phyloP scores from a whole-genome alignment of 2,329 filamentous ascomycete species.

The Sporothrix mexicana region DNA sequence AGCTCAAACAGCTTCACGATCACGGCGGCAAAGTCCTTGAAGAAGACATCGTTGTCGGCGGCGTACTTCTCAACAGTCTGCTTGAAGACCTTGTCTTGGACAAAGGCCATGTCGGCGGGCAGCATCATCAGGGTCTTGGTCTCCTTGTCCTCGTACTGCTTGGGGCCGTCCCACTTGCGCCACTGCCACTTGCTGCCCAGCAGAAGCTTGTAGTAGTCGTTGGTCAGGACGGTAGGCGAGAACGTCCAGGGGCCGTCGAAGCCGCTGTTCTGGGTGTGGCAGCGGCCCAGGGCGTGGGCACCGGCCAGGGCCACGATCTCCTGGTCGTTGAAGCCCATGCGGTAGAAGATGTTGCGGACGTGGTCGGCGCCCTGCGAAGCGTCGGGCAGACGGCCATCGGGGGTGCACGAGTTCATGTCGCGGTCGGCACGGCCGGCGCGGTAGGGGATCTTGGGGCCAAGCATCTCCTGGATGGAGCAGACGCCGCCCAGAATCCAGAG shows the following conservation, averaged over 20 bases:
- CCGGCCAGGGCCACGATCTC: constrained; percentile 92
- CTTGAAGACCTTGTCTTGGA: constrained; percentile 88
- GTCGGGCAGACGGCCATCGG: constrained; percentile 81
- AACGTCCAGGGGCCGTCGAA: constrained; percentile 92
- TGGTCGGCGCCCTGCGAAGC: constrained; percentile 78
- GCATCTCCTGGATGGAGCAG: constrained; percentile 90
- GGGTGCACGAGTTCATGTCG: constrained; percentile 84
- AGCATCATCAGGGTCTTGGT: constrained; percentile 97
- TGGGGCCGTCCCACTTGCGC: constrained; percentile 90
- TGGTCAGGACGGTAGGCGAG: constrained; percentile 88
- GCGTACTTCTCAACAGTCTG: constrained; percentile 84
- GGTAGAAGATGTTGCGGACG: constrained; percentile 88
- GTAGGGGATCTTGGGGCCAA: constrained; percentile 86
- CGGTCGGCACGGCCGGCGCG: constrained; percentile 82
- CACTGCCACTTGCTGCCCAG: constrained; percentile 90
- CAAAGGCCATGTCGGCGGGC: constrained; percentile 84
- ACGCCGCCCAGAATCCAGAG: constrained; percentile 93
- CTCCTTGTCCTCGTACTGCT: constrained; percentile 87
- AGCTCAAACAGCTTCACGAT: constrained; percentile 88
- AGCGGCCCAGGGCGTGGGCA: constrained; percentile 86
- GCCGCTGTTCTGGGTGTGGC: constrained; percentile 84
- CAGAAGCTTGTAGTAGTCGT: constrained; percentile 91
- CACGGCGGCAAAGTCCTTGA: constrained; percentile 86
- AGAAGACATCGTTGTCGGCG: constrained; percentile 88
- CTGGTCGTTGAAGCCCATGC: constrained; percentile 97